A percentile compares a stretch with the other conserved stretches of the same genome.
Evolutionary conservation across 202 grass and related monocot species (phyloP).

Genomic region (Elaeis oleifera): DNA sequence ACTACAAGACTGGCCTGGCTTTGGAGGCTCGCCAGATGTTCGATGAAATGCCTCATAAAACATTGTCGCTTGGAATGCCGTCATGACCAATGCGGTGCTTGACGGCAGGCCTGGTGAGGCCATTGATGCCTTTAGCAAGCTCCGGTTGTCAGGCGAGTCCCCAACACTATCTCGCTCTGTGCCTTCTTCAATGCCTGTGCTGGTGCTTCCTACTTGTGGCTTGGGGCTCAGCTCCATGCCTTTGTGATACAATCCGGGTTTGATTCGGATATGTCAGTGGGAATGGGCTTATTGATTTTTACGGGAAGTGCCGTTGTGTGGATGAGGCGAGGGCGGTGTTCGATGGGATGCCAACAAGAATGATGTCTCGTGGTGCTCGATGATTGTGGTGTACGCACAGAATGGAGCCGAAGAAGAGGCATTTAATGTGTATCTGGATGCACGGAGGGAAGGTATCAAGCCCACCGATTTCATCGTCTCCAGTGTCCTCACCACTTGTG

Average conservation of each 20-base stretch:
- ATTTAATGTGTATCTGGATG: conserved; percentile 43
- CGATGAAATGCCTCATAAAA: conserved; percentile 58
- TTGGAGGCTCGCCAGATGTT: conserved; percentile 45
- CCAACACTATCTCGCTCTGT: conserved; percentile 43
- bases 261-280: conserved; percentile 34
- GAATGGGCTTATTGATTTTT: conserved; percentile 63
- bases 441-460: conserved; percentile 46
- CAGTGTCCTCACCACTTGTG: conserved; percentile 64
- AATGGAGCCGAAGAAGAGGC: conserved; percentile 61
- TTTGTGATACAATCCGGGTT: conserved; percentile 41
- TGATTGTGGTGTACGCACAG: conserved; percentile 52
- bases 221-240: conserved; percentile 55
- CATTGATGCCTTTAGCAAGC: conserved; percentile 40
- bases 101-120: conserved; percentile 47
- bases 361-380: conserved; percentile 67
- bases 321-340: conserved; percentile 46
- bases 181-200: conserved; percentile 76
- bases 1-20: conserved; percentile 50
- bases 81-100: conserved; percentile 57
- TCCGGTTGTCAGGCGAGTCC: conserved; percentile 30
- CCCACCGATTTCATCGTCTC: conserved; percentile 70
- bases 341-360: conserved; percentile 50
- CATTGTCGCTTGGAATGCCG: conserved; percentile 54
- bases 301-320: conserved; percentile 46
- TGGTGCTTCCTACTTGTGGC: conserved; percentile 23